phyloP scores from a whole-genome alignment of 2,329 filamentous ascomycete species.

The Dactylellina drechsleri region DNA sequence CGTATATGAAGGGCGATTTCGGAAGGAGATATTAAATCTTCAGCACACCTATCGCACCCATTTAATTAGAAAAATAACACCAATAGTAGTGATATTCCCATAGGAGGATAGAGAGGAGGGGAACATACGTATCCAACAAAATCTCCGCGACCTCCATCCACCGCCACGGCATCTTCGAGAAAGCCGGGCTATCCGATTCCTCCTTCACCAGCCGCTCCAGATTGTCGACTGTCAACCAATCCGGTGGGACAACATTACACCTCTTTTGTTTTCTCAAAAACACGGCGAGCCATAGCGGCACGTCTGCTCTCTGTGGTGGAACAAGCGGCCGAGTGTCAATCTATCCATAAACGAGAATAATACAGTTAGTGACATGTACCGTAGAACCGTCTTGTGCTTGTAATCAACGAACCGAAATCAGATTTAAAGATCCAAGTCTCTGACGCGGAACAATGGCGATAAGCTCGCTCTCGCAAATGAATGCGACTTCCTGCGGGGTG shows the following conservation, averaged over 20 bases:
- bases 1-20: conserved; percentile 61
- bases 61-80: neutral
- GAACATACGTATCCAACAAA: conserved; percentile 73
- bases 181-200: conserved; percentile 79
- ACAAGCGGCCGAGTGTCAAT: conserved; percentile 79
- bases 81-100: neutral
- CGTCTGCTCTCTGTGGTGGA: conserved; percentile 79
- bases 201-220: conserved; percentile 80
- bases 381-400: conserved; percentile 26
- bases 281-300: conserved; percentile 94
- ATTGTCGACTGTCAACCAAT: conserved; percentile 83
- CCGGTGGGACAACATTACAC: conserved; percentile 88
- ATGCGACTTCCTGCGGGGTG: conserved; percentile 84
- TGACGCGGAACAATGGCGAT: conserved; percentile 93
- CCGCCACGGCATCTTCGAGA: conserved; percentile 89
- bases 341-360: conserved; percentile 64
- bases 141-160: conserved; percentile 93
- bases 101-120: neutral
- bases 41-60: conserved; percentile 74
- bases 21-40: conserved; percentile 39
- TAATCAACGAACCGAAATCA: conserved; percentile 79
- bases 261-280: conserved; percentile 93
- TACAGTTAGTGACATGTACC: neutral
- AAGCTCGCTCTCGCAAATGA: conserved; percentile 96
- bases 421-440: conserved; percentile 82